Conservation (phyloP, 805 yeast species). For the Candida golubevii region DNA sequence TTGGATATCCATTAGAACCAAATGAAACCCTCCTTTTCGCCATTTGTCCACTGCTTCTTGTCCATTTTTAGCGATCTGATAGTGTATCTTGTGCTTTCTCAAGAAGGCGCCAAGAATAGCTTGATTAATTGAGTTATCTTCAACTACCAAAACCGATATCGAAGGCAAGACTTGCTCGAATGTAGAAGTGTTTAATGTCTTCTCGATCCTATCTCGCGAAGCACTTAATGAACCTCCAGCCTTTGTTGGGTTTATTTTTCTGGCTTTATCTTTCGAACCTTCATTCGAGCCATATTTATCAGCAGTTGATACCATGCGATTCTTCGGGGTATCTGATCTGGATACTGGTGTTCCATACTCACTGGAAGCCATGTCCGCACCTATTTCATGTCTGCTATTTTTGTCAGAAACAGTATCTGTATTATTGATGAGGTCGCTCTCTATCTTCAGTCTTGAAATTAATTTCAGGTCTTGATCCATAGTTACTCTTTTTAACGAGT, state of each 20-base stretch:
- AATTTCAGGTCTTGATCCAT: constrained; percentile 15
- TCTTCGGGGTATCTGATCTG: too few relatives aligned
- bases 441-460: neutral
- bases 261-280: neutral
- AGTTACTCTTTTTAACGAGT: constrained; percentile 18
- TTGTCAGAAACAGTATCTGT: neutral
- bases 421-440: neutral
- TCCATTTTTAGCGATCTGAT: constrained; percentile 87
- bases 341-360: too few relatives aligned
- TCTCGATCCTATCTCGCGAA: constrained; percentile 1
- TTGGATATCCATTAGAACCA: constrained; percentile 96
- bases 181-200: constrained; percentile 29
- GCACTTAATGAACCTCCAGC: neutral
- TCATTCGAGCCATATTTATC: neutral
- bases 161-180: constrained; percentile 73
- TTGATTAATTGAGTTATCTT: constrained; percentile 92
- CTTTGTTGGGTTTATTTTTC: neutral
- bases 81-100: constrained; percentile 78
- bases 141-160: constrained; percentile 88
- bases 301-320: neutral
- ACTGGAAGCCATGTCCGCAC: too few relatives aligned
- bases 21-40: constrained; percentile 91
- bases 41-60: constrained; percentile 92
- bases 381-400: too few relatives aligned
- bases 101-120: constrained; percentile 86